Evolutionary conservation across 495 filamentous ascomycete species (phyloP), one percentile per base, ranked within the genome.

Genomic region (Aspergillus bertholletiae): DNA sequence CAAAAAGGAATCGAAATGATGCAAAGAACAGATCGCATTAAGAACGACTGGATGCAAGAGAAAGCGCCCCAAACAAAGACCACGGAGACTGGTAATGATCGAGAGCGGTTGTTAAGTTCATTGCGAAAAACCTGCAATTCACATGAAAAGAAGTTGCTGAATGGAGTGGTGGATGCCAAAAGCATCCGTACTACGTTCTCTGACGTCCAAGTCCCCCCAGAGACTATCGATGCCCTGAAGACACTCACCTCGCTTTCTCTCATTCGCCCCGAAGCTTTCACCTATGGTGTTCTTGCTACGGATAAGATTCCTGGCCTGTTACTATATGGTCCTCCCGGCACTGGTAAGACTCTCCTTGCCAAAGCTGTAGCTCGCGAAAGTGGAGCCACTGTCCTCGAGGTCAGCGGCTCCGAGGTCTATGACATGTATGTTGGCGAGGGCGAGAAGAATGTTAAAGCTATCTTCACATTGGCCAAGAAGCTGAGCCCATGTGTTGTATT

Each of bases 401-500:
- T 88, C 41, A 84, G 80, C 50, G 85, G 81, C n/a, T 84, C 82
- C 8, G 87, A 90, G 57, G 85, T 98, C 58, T 92, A 94, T 66
- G 90, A 97, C 68, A 97, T 92, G 86, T 98, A 88, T 63, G 89
- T 97, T 7, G 94, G 94, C 28, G 90, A 97, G 72, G 88, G 88
- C 46, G 94, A 98, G 75, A 97, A 97, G 81, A 97, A 96, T 66
- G 89, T 98, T 54, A 85, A 85, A 39, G 94, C 94, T 0, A 86
- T 98, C 32, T 98, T 98, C 74, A 85, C 81, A 1, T 76, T 98
- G 0, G 95, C 94, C 2, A 88, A 89, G 69, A 97, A 96, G 66
- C 82, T 97, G 18, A 85, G 85, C n/a, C 94, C 94, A 3, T 90
- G 91, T 64, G 85, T 98, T 0, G 88, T 98, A 21, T 98, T 98